These are phyloP conservation scores for Miamiensis avidus DNA, from an alignment of 169 alveolate species.

Conservation along the genomic window DNA sequence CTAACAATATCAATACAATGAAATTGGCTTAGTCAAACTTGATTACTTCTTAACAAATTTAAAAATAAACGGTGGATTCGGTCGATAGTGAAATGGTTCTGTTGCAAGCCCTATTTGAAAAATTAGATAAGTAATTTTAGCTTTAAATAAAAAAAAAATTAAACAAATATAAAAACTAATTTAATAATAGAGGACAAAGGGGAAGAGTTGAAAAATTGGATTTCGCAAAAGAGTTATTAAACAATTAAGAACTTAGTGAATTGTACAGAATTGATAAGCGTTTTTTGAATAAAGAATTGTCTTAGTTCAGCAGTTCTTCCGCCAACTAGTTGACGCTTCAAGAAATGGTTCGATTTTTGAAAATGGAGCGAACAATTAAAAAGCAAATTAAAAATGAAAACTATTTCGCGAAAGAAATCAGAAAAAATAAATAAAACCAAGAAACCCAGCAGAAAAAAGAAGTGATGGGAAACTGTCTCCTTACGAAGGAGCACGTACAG, in stretches of 20 bases:
- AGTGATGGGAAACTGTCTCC: slow-evolving; percentile 16
- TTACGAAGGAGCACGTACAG: slow-evolving; percentile 35
- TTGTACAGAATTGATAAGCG: background rate
- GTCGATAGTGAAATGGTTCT: background rate
- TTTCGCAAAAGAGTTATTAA: background rate
- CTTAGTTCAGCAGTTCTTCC: background rate
- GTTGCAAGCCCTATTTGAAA: slow-evolving; percentile 17
- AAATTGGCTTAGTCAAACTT: background rate
- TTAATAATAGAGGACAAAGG: background rate
- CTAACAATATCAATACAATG: background rate
- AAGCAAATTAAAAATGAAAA: slow-evolving; percentile 1
- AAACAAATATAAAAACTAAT: too few species aligned
- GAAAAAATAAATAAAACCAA: background rate
- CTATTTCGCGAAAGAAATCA: background rate
- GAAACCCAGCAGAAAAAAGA: background rate
- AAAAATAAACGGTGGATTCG: background rate
- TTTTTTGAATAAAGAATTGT: slow-evolving; percentile 6
- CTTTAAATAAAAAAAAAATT: too few species aligned
- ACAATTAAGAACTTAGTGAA: background rate
- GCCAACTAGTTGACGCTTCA: slow-evolving; percentile 9
- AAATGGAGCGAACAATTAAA: slow-evolving; percentile 5
- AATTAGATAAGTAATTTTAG: slow-evolving; percentile 3
- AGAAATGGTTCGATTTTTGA: slow-evolving; percentile 8
- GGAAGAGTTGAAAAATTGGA: slow-evolving; percentile 16
- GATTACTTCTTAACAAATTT: background rate